Evolutionary conservation across 2,329 filamentous ascomycete species (phyloP).

Genomic region (Elsinoe batatas): DNA sequence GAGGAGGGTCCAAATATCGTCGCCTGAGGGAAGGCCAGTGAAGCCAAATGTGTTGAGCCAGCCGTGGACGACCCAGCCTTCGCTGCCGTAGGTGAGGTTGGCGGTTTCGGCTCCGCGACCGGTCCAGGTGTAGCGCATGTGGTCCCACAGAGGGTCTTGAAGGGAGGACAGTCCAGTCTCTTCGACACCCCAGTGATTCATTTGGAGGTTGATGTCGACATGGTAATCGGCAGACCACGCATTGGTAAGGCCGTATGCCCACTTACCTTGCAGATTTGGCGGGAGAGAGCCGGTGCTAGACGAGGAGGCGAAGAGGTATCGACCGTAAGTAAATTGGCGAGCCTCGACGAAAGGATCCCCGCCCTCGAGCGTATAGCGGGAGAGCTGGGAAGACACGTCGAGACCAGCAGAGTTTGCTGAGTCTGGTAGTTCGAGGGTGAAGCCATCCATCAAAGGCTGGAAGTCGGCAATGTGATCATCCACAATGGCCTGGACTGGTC

Average conservation of each 20-base stretch:
- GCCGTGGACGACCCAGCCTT: conserved; percentile 48
- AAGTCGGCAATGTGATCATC: conserved; percentile 35
- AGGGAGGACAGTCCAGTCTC: conserved; percentile 42
- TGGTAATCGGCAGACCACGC: conserved; percentile 50
- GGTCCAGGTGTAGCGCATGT: conserved; percentile 45
- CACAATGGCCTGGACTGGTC: conserved; percentile 26
- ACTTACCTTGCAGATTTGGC: conserved; percentile 48
- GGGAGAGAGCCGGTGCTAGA: conserved; percentile 44
- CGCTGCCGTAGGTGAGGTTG: conserved; percentile 42
- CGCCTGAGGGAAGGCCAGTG: conserved; percentile 39
- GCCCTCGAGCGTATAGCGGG: not conserved
- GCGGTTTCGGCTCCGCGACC: conserved; percentile 46
- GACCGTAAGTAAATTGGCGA: conserved; percentile 44
- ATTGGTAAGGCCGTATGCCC: conserved; percentile 38
- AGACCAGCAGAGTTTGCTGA: conserved; percentile 30
- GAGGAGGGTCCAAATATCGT: conserved; percentile 35
- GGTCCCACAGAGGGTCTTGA: conserved; percentile 41
- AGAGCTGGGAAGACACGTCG: conserved; percentile 20
- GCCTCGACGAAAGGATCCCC: conserved; percentile 43
- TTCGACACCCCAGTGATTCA: conserved; percentile 51
- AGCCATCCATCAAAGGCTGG: conserved; percentile 29
- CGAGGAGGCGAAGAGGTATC: conserved; percentile 47
- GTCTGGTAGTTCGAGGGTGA: conserved; percentile 39
- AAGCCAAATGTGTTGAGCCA: conserved; percentile 52
- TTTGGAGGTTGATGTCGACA: conserved; percentile 51